Conservation (phyloP, 305 asterid species). For the Fraxinus floribunda region DNA sequence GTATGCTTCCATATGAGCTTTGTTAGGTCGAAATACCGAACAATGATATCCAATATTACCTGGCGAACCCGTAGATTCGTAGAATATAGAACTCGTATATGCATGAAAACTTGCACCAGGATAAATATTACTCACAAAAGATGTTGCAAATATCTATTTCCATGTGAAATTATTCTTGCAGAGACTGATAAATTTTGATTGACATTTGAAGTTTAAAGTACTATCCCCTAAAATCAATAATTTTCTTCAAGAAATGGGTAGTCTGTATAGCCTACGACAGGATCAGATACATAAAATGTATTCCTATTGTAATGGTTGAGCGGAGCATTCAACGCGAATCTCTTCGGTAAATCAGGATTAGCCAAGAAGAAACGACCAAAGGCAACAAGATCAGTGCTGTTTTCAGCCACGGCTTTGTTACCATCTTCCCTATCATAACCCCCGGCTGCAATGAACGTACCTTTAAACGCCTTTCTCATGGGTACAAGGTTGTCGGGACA, state of each 20-base stretch:
- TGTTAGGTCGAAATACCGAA: neutral
- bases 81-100: neutral
- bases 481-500: conserved; percentile 44
- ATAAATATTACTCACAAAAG: neutral
- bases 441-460: conserved; percentile 58
- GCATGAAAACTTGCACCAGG: neutral
- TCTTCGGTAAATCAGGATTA: conserved; percentile 53
- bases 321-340: conserved; percentile 46
- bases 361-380: conserved; percentile 57
- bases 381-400: conserved; percentile 51
- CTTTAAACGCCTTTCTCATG: conserved; percentile 54
- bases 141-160: neutral
- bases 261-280: conserved; percentile 63
- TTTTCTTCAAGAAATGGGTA: conserved; percentile 54
- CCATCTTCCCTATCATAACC: conserved; percentile 56
- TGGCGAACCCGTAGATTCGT: neutral
- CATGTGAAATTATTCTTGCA: neutral
- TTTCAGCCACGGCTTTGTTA: conserved; percentile 44
- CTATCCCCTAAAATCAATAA: neutral
- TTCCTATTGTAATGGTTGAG: conserved; percentile 48
- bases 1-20: neutral
- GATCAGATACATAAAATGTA: conserved; percentile 49
- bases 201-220: neutral
- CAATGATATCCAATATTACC: neutral
- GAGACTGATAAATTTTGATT: neutral